Evolutionary conservation across 352 stramenopile species (phyloP), one percentile per base, ranked within the genome.

Genomic region (Phytophthora pini): DNA sequence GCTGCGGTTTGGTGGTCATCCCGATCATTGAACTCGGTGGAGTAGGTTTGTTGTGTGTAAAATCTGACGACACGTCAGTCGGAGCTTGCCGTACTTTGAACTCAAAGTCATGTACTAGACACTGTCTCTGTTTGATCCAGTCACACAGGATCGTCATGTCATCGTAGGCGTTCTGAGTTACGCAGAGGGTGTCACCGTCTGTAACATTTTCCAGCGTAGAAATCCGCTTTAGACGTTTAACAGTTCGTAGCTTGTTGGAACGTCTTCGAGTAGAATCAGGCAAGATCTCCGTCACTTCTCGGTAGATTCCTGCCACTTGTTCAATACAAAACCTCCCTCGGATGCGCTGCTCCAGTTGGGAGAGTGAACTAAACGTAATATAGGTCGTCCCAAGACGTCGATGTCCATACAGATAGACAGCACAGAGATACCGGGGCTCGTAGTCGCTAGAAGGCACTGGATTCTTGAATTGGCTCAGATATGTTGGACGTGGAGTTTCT

Each of bases 81-180:
- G 38, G 0, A 9, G 34, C 6, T 67, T 58, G 43, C 4, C 22
- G 58, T 10, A 48, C 43, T 40, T 63, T 22, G 10, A 58, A 53
- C 39, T 78, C 55, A 34, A 76, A 73, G 27, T 49, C 49, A 46
- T 80, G 56, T 7, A 80, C 10, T 3, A 66, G 34, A n/a, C 67
- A 56, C 53, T 89, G 77, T 11, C 79, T 62, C 9, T 72, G 56
- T 17, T 84, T 80, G 48, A 90, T 85, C 84, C 82, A 91, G 13
- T 78, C 61, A 26, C 82, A 90, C 22, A 90, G 55, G 24, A 93
- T 87, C 20, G 65, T 71, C 76, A 90, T 93, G 26, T 93, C 84
- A 41, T 93, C 78, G 61, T 89, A 88, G 10, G 77, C 52, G 24
- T 87, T 71, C 17, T 72, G 79, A 0, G 84, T 93, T 39, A 78